phyloP scores from a whole-genome alignment of 495 filamentous ascomycete species.

The Penicillium herquei region DNA sequence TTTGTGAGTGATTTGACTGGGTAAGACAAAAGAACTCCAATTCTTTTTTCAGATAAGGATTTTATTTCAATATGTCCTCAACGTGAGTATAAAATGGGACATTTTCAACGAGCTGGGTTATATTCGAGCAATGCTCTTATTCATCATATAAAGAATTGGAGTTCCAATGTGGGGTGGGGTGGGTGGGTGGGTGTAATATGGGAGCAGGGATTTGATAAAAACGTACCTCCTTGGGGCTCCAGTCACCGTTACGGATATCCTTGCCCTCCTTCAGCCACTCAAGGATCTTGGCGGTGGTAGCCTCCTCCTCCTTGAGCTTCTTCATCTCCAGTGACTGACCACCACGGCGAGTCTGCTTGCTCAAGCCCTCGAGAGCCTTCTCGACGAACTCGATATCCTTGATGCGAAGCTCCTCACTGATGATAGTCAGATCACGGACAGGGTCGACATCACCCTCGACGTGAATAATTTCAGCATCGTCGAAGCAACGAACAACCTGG shows the following conservation, averaged over 20 bases:
- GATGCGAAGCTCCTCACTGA: conserved; percentile 91
- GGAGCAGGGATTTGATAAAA: conserved; percentile 16
- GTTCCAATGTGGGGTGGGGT: background rate
- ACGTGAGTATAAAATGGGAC: conserved; percentile 62
- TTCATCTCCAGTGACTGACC: conserved; percentile 98
- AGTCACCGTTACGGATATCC: conserved; percentile 86
- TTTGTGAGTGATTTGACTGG: conserved; percentile 20
- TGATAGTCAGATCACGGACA: conserved; percentile 89
- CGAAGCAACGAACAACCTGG: conserved; percentile 98
- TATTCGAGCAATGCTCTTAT: conserved; percentile 93
- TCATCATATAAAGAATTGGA: conserved; percentile 73
- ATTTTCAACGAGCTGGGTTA: conserved; percentile 99
- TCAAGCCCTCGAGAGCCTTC: conserved; percentile 83
- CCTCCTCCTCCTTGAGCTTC: conserved; percentile 93
- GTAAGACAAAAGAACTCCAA: conserved; percentile 7
- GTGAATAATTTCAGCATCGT: conserved; percentile 99
- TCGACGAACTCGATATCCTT: conserved; percentile 99
- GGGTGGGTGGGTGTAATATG: background rate
- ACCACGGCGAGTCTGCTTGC: conserved; percentile 91
- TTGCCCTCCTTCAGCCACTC: conserved; percentile 80
- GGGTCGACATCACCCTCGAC: conserved; percentile 98
- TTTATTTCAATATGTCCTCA: conserved; percentile 77
- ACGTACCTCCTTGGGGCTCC: conserved; percentile 94
- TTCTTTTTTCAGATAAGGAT: conserved; percentile 29
- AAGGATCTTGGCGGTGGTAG: conserved; percentile 84